Evolutionary conservation across 805 yeast species (phyloP), one percentile per base, ranked within the genome.

Genomic region (Kodamaea sagamina): DNA sequence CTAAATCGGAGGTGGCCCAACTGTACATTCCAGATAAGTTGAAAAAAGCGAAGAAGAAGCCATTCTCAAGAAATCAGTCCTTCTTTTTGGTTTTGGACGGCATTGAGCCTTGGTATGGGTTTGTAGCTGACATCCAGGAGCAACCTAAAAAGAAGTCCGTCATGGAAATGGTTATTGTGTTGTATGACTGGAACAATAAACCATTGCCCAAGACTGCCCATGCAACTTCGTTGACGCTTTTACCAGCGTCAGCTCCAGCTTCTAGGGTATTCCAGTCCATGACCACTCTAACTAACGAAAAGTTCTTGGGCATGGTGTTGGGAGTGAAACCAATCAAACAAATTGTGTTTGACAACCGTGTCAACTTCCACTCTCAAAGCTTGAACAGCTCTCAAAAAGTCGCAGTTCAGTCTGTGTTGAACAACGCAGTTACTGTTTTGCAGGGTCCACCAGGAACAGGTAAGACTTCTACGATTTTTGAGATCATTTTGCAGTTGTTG

Each of bases 231-330:
- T 58, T 69, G 32, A 59, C 65, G 25, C 55, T 84, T 9, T 54
- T 84, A 38, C 88, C 89, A 0, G 80, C 81, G 15, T 78, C 84
- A 6, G 77, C 79, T 4, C 84, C 84, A 2, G 77, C 81, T 4
- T 74, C 79, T 32, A 67, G 89, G 59, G 81, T 82, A 4, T 67
- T 84, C 56, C 74, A 77, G 50, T 84, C 89, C 0, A 84, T 84
- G 87, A 69, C 78, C 1, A 69, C 78, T 36, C 68, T 83, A 26
- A 71, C 71, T 35, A 79, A 80, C 55, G 70, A 72, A 6, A 74
- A 67, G 39, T 80, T 81, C 50, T 68, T 72, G 41, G 72, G 72
- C 41, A 70, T 79, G 74, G 58, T 81, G 13, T 54, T 80, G 38
- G 86, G 85, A 4, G 72, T 78, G 43, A 69, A 76, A 42, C 75